Evolutionary conservation across 768 basidiomycete genomes (phyloP).

Genomic region (Tephrocybe sp.): DNA sequence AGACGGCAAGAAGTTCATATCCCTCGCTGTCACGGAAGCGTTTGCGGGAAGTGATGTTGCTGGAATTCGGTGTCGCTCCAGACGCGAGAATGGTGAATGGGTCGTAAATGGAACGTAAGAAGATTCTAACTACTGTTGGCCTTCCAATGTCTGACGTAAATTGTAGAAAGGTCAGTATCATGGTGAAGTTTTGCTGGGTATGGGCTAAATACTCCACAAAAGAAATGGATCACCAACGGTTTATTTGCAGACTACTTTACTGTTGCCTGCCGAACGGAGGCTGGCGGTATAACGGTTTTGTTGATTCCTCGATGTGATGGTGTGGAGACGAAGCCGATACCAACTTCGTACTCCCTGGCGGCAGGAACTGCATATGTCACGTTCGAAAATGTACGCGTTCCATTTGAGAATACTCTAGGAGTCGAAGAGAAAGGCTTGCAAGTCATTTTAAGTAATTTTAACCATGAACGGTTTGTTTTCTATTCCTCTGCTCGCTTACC

Average conservation of each 20-base stretch:
- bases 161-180: constrained; percentile 1
- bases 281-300: constrained; percentile 28
- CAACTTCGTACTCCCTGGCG: constrained; percentile 45
- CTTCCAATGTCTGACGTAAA: background rate
- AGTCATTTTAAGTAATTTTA: constrained; percentile 66
- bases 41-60: constrained; percentile 80
- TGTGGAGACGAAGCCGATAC: constrained; percentile 66
- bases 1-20: constrained; percentile 66
- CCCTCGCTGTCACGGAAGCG: constrained; percentile 82
- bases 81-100: constrained; percentile 69
- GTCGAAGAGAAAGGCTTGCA: constrained; percentile 51
- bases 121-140: background rate
- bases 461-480: constrained; percentile 81
- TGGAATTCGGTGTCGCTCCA: constrained; percentile 69
- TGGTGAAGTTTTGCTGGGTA: background rate
- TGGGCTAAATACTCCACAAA: background rate
- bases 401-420: constrained; percentile 66
- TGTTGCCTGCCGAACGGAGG: constrained; percentile 54
- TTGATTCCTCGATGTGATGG: constrained; percentile 43
- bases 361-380: constrained; percentile 62
- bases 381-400: constrained; percentile 61
- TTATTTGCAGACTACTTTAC: constrained; percentile 71
- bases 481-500: constrained; percentile 28
- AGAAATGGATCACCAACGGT: constrained; percentile 82
- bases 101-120: constrained; percentile 78